Conservation (phyloP, 2,329 filamentous ascomycete genomes). For the Trichoderma breve region DNA sequence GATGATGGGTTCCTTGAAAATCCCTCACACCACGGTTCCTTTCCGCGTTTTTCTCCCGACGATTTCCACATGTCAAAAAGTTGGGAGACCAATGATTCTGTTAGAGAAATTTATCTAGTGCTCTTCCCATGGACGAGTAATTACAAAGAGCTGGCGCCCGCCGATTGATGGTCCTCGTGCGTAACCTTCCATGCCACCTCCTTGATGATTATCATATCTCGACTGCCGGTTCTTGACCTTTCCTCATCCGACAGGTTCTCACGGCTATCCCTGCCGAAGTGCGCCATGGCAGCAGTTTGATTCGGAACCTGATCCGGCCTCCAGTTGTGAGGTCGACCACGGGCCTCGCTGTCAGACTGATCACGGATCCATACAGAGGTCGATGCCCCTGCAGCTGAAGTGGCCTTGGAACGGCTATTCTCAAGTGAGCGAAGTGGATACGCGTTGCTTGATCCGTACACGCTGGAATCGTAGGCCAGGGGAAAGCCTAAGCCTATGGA, state of each 20-base stretch:
- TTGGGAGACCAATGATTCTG: neutral
- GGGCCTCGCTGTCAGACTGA: neutral
- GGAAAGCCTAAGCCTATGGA: neutral
- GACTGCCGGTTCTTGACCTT: neutral
- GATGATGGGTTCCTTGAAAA: neutral
- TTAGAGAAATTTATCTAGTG: neutral
- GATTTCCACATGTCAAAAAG: neutral
- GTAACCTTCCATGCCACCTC: neutral
- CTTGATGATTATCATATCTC: neutral
- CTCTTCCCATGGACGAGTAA: neutral
- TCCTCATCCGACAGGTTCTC: neutral
- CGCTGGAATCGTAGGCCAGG: neutral
- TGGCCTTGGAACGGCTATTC: neutral
- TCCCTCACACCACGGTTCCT: neutral
- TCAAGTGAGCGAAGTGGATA: neutral
- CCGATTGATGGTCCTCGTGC: neutral
- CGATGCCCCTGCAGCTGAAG: neutral
- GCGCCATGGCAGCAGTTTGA: neutral
- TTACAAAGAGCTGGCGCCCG: neutral
- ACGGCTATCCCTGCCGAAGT: neutral
- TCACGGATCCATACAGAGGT: neutral
- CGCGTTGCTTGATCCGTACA: neutral
- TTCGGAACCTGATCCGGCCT: neutral
- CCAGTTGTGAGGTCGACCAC: neutral
- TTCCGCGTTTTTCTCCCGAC: neutral